Conservation (phyloP, 192 early-diverging fungal genomes). For the Helicostylum pulchrum region DNA sequence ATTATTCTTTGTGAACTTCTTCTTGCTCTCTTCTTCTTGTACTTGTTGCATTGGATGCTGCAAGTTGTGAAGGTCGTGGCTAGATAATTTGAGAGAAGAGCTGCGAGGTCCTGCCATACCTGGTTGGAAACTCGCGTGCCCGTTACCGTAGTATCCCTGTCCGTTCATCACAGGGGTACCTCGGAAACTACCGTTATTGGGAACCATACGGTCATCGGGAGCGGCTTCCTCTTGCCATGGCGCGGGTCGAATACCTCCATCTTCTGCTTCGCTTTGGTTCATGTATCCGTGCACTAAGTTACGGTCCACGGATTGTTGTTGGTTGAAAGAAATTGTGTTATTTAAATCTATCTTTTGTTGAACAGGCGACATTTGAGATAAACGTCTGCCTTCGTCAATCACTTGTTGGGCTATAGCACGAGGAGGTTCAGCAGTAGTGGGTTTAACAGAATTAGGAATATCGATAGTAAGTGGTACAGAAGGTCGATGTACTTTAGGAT, state of each 20-base stretch:
- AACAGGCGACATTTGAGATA: not conserved
- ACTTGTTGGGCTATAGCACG: not conserved
- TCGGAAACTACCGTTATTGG: not conserved
- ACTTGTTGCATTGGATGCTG: not conserved
- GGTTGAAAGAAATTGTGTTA: not conserved
- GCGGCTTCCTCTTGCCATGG: not conserved
- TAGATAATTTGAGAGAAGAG: slow-evolving; percentile 1
- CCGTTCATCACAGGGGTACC: not conserved
- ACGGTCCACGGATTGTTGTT: not conserved
- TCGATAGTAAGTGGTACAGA: slow-evolving; percentile 24
- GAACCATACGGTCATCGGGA: not conserved
- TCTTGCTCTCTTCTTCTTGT: not conserved
- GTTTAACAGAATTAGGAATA: slow-evolving; percentile 17
- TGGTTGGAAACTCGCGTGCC: not conserved
- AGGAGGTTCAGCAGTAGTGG: not conserved
- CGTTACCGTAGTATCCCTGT: not conserved
- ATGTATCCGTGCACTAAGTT: slow-evolving; percentile 6
- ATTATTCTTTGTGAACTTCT: not conserved
- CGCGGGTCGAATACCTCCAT: slow-evolving; percentile 5
- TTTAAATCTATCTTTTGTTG: slow-evolving; percentile 6
- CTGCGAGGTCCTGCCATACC: not conserved
- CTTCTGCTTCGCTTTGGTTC: not conserved
- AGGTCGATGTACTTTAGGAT: slow-evolving; percentile 13
- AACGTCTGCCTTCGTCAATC: slow-evolving; percentile 9
- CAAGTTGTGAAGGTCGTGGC: not conserved